A percentile compares a stretch with the other conserved stretches of the same genome.
Conservation (phyloP, 345 rosid genomes). For the Brassica cretica region DNA sequence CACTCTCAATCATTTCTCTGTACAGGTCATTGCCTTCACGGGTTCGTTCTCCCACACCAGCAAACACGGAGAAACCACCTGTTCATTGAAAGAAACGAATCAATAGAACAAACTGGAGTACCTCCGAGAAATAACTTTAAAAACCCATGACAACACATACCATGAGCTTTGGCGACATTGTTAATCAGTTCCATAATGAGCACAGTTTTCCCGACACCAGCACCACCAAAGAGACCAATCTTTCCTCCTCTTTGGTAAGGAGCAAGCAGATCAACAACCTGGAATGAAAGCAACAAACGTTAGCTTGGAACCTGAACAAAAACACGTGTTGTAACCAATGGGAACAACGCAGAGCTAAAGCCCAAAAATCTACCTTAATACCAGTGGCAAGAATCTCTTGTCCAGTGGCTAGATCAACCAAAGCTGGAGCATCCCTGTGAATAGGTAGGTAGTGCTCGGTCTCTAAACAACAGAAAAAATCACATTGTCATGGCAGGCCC, state of each 20-base stretch:
- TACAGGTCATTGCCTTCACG: constrained; percentile 99
- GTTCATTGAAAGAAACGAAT: constrained; percentile 26
- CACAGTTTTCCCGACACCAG: constrained; percentile 98
- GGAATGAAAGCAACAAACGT: not conserved
- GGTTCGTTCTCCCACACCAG: constrained; percentile 97
- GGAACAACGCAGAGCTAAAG: not conserved
- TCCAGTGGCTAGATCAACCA: constrained; percentile 93
- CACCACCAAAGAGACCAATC: constrained; percentile 99
- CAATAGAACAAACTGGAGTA: not conserved
- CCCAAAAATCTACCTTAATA: constrained; percentile 52
- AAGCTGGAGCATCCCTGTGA: constrained; percentile 94
- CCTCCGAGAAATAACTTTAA: not conserved
- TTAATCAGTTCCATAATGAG: constrained; percentile 98
- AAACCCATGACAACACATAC: constrained; percentile 38
- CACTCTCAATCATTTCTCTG: constrained; percentile 99
- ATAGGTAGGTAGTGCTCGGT: constrained; percentile 90
- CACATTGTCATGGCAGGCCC: not conserved
- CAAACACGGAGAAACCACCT: constrained; percentile 99
- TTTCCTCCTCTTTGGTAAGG: constrained; percentile 99
- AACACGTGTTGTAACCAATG: not conserved
- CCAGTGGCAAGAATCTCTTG: constrained; percentile 97
- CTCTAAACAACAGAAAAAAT: constrained; percentile 44
- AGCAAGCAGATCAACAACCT: constrained; percentile 98
- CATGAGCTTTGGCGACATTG: constrained; percentile 97
- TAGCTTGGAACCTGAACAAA: not conserved